Evolutionary conservation across 305 asterid genomes (phyloP).

Genomic region (Euphrasia arctica): DNA sequence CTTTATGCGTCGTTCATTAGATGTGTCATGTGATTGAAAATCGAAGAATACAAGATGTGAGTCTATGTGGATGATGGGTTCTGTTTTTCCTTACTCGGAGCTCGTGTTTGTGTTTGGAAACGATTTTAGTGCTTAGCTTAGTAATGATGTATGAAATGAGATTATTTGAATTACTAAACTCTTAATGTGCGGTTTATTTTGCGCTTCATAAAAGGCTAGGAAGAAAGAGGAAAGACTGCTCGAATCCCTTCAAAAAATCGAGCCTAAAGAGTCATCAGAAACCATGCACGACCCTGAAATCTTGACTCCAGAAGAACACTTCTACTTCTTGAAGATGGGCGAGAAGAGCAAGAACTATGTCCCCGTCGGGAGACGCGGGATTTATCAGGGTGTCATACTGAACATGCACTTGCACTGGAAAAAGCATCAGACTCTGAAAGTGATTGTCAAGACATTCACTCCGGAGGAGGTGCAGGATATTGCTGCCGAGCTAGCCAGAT

Average conservation of each 20-base stretch:
- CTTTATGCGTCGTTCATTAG: background rate
- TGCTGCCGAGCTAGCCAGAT: conserved; percentile 87
- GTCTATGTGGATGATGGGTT: conserved; percentile 9
- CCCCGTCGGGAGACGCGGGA: conserved; percentile 93
- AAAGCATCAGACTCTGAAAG: conserved; percentile 89
- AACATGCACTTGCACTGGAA: conserved; percentile 99
- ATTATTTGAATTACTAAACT: conserved; percentile 7
- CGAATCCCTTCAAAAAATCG: conserved; percentile 71
- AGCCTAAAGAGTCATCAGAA: conserved; percentile 78
- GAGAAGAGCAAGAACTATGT: conserved; percentile 91
- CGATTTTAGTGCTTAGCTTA: conserved; percentile 5
- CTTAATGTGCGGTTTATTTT: conserved; percentile 21
- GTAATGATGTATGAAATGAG: background rate
- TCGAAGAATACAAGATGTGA: conserved; percentile 7
- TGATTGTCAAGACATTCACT: conserved; percentile 80
- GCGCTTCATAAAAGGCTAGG: conserved; percentile 53
- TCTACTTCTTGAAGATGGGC: conserved; percentile 92
- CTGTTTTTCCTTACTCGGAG: background rate
- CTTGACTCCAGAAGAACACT: conserved; percentile 96
- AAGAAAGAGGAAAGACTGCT: conserved; percentile 69
- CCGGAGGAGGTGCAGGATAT: conserved; percentile 87
- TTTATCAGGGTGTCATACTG: conserved; percentile 89
- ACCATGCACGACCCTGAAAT: conserved; percentile 92
- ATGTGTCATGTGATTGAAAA: background rate
- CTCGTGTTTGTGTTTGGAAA: background rate